Evolutionary conservation across 176 grass and related monocot species (phyloP), one percentile per base, ranked within the genome.

Genomic region (Zizania latifolia): DNA sequence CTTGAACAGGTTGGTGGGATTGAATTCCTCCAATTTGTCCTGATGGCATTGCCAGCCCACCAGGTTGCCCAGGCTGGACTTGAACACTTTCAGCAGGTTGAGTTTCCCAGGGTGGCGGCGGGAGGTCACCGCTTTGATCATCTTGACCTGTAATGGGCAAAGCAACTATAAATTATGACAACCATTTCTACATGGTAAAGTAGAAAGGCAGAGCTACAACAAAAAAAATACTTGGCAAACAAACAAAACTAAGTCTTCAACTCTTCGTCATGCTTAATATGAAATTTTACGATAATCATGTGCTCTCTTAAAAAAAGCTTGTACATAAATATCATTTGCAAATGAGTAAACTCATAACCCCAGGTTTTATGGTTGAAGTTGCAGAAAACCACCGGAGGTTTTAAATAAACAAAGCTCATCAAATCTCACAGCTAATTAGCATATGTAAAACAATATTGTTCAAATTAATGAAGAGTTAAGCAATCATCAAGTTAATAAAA

Each of bases 61-160:
- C 51, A 29, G 34, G 22, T 78, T 85, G 69, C 24, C 30, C 57
- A 78, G 82, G 46, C 74, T 88, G 77, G 28, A 78, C 46, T 54
- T 84, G 84, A 58, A 75, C 59, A 46, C 17, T 68, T 71, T 91
- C 82, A 78, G 71, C 70, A 72, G 76, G 64, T 55, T 80, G 88
- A 35, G 80, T 75, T 89, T 99, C 95, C 96, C 96, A 99, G 0
- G 96, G 96, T 43, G 96, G 91, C 59, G 87, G 92, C 0, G 96
- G 96, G 45, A 92, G 77, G 56, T 86, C 71, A 10, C 65, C 81
- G 39, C 58, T 87, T 39, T 84, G 88, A 75, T 92, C 90, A 86
- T 56, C 79, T 84, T 83, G 70, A 84, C 81, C 89, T 90, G 78
- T 48, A 59, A 74, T 78, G 41, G 29, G 72, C 33, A 75, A 76